Conservation (phyloP, 148 eudicot species). For the Rhododendron mucronatum region DNA sequence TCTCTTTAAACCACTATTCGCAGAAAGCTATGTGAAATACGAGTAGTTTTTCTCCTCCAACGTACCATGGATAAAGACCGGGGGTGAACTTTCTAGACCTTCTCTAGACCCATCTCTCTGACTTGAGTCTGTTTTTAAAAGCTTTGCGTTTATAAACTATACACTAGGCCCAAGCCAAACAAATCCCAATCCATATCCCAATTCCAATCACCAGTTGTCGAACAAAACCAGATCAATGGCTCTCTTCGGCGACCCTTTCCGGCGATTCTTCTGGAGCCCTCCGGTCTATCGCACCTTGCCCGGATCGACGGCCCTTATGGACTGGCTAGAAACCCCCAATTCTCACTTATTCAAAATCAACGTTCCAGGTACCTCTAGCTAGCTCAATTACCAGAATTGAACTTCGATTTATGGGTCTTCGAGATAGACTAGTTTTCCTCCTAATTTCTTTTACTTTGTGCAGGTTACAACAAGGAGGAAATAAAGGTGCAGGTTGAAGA, state of each 20-base stretch:
- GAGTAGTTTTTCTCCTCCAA: background rate
- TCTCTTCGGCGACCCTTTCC: constrained; percentile 50
- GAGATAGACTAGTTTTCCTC: background rate
- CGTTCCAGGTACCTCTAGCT: constrained; percentile 50
- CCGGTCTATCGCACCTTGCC: constrained; percentile 28
- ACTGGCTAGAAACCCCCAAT: constrained; percentile 62
- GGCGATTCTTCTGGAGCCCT: constrained; percentile 45
- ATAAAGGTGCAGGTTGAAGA: constrained; percentile 80
- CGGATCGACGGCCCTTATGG: constrained; percentile 53
- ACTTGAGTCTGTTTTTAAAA: background rate
- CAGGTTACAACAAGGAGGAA: constrained; percentile 70
- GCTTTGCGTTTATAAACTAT: background rate
- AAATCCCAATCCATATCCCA: too few relatives aligned
- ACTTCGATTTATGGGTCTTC: background rate
- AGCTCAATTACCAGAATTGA: background rate
- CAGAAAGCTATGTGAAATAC: accelerated
- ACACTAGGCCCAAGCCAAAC: background rate
- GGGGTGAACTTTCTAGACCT: constrained; percentile 20
- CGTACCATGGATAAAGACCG: background rate
- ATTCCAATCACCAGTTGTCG: too few relatives aligned
- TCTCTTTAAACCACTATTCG: accelerated
- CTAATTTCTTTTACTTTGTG: too few relatives aligned
- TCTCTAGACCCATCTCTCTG: constrained; percentile 7
- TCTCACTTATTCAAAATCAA: constrained; percentile 73
- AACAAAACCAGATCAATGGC: constrained; percentile 25